These are phyloP conservation scores for Henckelia pumila DNA, from an alignment of 257 asterid species.

Conservation along the genomic window DNA sequence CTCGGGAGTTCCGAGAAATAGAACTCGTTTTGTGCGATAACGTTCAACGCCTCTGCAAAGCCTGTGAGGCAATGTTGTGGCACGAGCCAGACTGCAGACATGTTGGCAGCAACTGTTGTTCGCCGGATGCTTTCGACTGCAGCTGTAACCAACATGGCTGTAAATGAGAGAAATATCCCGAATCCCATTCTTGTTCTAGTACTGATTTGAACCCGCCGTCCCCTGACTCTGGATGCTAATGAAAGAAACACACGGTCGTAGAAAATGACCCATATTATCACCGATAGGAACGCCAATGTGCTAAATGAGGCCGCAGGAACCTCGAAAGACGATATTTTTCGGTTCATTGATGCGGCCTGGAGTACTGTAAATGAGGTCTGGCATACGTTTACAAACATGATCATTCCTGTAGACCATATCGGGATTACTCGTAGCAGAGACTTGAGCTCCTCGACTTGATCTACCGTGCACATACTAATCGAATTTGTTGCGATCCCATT, in stretches of 20 bases:
- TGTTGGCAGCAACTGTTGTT: slow-evolving; percentile 16
- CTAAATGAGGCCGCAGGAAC: slow-evolving; percentile 74
- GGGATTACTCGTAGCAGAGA: slow-evolving; percentile 58
- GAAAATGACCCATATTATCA: slow-evolving; percentile 45
- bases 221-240: slow-evolving; percentile 47
- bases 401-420: slow-evolving; percentile 64
- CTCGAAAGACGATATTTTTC: slow-evolving; percentile 48
- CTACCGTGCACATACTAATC: slow-evolving; percentile 63
- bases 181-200: slow-evolving; percentile 55
- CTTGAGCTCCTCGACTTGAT: slow-evolving; percentile 66
- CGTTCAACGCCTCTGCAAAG: slow-evolving; percentile 52
- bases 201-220: slow-evolving; percentile 36
- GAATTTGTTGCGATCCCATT: slow-evolving; percentile 45
- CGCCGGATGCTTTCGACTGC: slow-evolving; percentile 49
- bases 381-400: slow-evolving; percentile 43
- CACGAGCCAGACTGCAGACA: slow-evolving; percentile 73
- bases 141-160: slow-evolving; percentile 47
- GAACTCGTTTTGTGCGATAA: slow-evolving; percentile 59
- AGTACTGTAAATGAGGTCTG: slow-evolving; percentile 55
- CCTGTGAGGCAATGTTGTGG: slow-evolving; percentile 59
- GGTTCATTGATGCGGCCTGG: slow-evolving; percentile 63
- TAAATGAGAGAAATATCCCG: slow-evolving; percentile 53
- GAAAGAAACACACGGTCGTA: slow-evolving; percentile 61
- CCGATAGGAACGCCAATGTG: slow-evolving; percentile 37
- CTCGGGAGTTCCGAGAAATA: slow-evolving; percentile 62